Conservation (phyloP, 169 alveolate species). For the Theileria sp. region DNA sequence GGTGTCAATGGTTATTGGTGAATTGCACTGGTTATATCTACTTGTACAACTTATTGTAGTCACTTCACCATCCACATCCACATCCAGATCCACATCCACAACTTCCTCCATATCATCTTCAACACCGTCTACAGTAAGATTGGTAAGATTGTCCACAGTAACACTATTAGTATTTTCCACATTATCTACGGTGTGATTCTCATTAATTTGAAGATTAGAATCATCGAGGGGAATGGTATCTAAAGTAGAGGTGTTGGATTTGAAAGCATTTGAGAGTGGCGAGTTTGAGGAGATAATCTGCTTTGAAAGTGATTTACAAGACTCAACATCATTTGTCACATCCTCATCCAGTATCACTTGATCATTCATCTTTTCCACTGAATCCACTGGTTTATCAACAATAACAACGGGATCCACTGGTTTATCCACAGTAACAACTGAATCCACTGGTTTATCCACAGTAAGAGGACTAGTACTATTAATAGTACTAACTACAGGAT, state of each 20-base stretch:
- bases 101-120: not conserved
- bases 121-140: no score
- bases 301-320: not conserved
- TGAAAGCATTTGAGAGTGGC: not conserved
- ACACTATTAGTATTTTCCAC: not conserved
- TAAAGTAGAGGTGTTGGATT: not conserved
- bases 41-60: slow-evolving; percentile 8
- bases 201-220: not conserved
- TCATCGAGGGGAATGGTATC: not conserved
- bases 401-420: no score
- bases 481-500: not conserved
- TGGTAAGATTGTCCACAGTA: not conserved
- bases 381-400: not conserved
- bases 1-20: not conserved
- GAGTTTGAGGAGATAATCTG: slow-evolving; percentile 4
- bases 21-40: not conserved
- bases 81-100: not conserved
- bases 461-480: no score
- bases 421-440: no score
- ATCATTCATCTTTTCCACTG: not conserved
- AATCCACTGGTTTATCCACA: no score
- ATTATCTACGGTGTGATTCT: not conserved
- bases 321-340: slow-evolving; percentile 4
- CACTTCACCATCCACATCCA: not conserved
- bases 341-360: slow-evolving; percentile 15